These are phyloP conservation scores for Nannochloris sp. DNA, from an alignment of 139 green algal species.

Conservation along the genomic window DNA sequence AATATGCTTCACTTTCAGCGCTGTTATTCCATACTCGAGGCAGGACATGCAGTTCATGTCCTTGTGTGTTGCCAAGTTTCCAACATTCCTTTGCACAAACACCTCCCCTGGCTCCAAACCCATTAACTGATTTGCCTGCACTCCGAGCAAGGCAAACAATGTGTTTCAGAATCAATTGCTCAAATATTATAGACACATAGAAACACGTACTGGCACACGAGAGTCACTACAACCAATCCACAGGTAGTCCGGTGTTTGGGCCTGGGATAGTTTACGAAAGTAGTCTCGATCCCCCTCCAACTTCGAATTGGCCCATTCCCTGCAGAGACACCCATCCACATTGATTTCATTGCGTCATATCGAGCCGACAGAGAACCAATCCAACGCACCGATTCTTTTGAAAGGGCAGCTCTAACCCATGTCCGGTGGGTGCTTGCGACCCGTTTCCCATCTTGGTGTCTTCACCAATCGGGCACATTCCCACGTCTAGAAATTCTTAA, in stretches of 20 bases:
- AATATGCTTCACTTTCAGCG: conserved; percentile 68
- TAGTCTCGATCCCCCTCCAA: conserved; percentile 29
- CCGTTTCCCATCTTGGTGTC: no score
- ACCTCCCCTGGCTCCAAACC: conserved; percentile 63
- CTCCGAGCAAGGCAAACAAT: neutral
- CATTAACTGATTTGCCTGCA: conserved; percentile 53
- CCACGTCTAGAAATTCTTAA: no score
- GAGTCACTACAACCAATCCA: conserved; percentile 77
- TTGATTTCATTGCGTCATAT: neutral
- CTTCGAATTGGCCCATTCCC: conserved; percentile 29
- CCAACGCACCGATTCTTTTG: no score
- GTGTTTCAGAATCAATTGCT: conserved; percentile 1
- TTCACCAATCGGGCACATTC: no score
- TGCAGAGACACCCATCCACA: conserved; percentile 4
- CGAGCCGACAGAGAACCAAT: no score
- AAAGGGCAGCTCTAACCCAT: no score
- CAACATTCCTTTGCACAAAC: conserved; percentile 80
- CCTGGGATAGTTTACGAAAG: conserved; percentile 33
- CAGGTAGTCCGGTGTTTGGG: conserved; percentile 62
- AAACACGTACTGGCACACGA: conserved; percentile 30
- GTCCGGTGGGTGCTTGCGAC: no score
- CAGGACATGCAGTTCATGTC: conserved; percentile 63
- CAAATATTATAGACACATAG: conserved; percentile 15
- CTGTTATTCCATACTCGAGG: conserved; percentile 63
- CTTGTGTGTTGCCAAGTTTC: conserved; percentile 69